Percentiles rank a stretch among this genome's conserved stretches.
These are phyloP conservation scores for Aspergillus chevalieri DNA, from an alignment of 2,329 filamentous ascomycete genomes.

Conservation along the genomic window DNA sequence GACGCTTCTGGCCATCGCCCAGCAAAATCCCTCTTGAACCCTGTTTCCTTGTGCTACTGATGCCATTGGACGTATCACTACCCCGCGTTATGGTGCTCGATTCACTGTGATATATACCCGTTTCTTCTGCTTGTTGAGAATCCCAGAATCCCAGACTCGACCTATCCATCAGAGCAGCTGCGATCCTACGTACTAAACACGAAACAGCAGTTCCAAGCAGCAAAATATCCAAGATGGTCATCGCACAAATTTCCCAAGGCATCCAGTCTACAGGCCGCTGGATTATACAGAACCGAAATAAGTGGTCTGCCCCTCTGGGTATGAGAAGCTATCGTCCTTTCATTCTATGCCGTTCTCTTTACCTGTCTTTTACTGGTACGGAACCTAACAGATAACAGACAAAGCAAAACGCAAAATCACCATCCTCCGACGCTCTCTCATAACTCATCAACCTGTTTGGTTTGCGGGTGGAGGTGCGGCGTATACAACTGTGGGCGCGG, in stretches of 20 bases:
- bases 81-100: neutral
- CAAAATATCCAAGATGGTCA: too few relatives aligned
- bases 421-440: neutral
- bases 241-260: too few relatives aligned
- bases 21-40: neutral
- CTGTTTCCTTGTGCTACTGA: neutral
- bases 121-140: too few relatives aligned
- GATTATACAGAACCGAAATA: too few relatives aligned
- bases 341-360: too few relatives aligned
- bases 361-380: too few relatives aligned
- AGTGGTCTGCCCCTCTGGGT: too few relatives aligned
- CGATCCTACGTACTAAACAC: too few relatives aligned
- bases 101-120: neutral
- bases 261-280: too few relatives aligned
- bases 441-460: constrained; percentile 28
- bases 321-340: too few relatives aligned
- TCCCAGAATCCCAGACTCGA: neutral
- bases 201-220: too few relatives aligned
- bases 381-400: neutral
- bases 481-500: constrained; percentile 27
- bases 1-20: neutral
- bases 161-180: neutral
- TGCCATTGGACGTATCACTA: neutral
- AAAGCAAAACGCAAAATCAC: neutral
- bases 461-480: constrained; percentile 23